Conservation (phyloP, 2,329 filamentous ascomycete species). For the Phialophora tarda region DNA sequence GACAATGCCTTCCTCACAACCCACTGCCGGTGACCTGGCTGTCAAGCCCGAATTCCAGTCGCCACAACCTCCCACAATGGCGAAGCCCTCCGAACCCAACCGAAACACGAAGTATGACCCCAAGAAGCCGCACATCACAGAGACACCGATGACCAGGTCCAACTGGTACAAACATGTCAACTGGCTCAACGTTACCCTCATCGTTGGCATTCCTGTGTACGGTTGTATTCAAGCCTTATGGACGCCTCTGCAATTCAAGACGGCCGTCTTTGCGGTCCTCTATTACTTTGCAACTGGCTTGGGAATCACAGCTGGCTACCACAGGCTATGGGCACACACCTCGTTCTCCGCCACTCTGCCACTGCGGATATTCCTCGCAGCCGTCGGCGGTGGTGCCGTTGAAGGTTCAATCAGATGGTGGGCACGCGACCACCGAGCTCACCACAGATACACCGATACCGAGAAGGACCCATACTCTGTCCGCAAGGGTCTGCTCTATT, state of each 20-base stretch:
- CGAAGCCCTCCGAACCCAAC: conserved; percentile 59
- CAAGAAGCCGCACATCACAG: conserved; percentile 84
- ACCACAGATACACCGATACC: conserved; percentile 91
- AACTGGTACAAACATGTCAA: conserved; percentile 95
- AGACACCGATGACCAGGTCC: conserved; percentile 75
- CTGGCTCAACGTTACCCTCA: conserved; percentile 86
- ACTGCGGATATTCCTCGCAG: conserved; percentile 80
- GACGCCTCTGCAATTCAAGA: conserved; percentile 75
- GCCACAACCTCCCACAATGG: conserved; percentile 53
- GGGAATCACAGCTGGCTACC: conserved; percentile 79
- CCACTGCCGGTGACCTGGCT: conserved; percentile 54
- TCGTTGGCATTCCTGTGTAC: conserved; percentile 75
- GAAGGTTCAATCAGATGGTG: conserved; percentile 89
- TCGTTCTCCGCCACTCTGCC: conserved; percentile 79
- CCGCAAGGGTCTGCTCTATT: conserved; percentile 84
- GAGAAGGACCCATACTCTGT: conserved; percentile 92
- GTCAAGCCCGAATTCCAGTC: conserved; percentile 57
- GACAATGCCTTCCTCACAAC: conserved; percentile 60
- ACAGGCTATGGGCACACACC: conserved; percentile 84
- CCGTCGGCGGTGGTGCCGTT: conserved; percentile 79
- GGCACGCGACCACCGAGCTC: conserved; percentile 83
- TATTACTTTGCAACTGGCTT: conserved; percentile 87
- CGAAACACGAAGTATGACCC: conserved; percentile 60
- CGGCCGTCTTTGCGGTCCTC: conserved; percentile 71
- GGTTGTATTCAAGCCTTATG: conserved; percentile 77